Evolutionary conservation across 441 rosid species (phyloP), one percentile per base, ranked within the genome.

Genomic region (Corymbia citriodora): DNA sequence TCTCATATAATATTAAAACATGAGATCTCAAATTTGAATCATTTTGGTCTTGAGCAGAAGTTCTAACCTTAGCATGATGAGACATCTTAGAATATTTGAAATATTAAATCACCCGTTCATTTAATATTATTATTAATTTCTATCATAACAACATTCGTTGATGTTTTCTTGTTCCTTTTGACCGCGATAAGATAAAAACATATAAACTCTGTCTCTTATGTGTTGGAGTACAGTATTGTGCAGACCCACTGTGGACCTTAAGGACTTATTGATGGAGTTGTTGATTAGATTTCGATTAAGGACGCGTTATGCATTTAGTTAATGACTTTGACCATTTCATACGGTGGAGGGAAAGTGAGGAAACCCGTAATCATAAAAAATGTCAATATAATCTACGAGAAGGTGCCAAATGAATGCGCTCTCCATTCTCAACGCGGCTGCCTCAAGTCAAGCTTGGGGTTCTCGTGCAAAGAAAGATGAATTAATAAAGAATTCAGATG

Each of bases 61-160:
- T 74, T 74, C 8, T 2, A 10, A 21, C 5, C 50, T 74, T 11
- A 2, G 7, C 0, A 27, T 11, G 82, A 36, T 21, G 10, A 45
- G 12, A 8, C 1, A 8, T 19, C 27, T 10, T 33, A 18, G 29
- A 40, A 40, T 21, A 19, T 74, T 11, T 11, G 0, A 74, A 40
- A 74, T 21, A 10, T 13, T 21, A 36, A 36, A 40, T 21, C 4
- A 19, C 2, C 27, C 14, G 10, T 45, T 8, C 6, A 40, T 40
- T 5, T 23, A 21, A 74, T 0, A 8, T 3, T 40, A 21, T 21
- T 7, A 1, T 11, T 36, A 36, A 74, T 21, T 13, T 74, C 2
- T 6, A 2, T 21, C 1, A 2, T 36, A 6, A 9, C 1, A 1
- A 8, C 12, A 6, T 13, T 36, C 1, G 13, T 72, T 72, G 12